Percentiles rank a stretch among this genome's conserved stretches.
Evolutionary conservation across 805 yeast species (phyloP).

Genomic region (Starmerella etchellsii): DNA sequence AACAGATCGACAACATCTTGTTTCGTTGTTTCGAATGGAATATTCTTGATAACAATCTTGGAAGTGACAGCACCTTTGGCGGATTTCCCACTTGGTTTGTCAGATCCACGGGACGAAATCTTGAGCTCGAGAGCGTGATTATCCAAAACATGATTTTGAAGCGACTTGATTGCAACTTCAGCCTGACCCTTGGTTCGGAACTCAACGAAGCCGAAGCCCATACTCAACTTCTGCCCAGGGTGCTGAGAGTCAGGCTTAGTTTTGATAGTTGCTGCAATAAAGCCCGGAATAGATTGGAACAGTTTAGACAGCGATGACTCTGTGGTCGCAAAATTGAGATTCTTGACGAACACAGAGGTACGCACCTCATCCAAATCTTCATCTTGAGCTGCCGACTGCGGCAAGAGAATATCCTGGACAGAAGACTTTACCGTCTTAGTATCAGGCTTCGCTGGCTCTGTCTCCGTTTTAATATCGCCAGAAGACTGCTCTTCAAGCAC

Average conservation of each 20-base stretch:
- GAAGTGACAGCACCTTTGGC: constrained; percentile 19
- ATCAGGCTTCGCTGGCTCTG: constrained; percentile 33
- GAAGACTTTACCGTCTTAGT: constrained; percentile 10
- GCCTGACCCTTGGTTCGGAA: constrained; percentile 72
- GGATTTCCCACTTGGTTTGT: constrained; percentile 22
- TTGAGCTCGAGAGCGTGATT: constrained; percentile 87
- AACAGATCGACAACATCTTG: constrained; percentile 86
- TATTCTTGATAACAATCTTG: constrained; percentile 86
- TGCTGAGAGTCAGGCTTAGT: constrained; percentile 78
- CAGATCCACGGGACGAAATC: constrained; percentile 58
- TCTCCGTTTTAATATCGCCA: constrained; percentile 1
- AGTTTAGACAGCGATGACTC: constrained; percentile 40
- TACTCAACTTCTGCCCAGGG: constrained; percentile 54
- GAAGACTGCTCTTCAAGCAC: constrained; percentile 38
- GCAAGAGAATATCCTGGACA: constrained; percentile 18
- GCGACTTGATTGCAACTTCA: constrained; percentile 50
- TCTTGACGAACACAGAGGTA: constrained; percentile 80
- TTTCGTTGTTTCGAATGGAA: constrained; percentile 92
- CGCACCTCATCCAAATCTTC: constrained; percentile 35
- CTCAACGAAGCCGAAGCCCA: constrained; percentile 98
- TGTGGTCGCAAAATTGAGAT: constrained; percentile 75
- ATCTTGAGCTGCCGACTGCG: constrained; percentile 27
- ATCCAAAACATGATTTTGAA: constrained; percentile 69
- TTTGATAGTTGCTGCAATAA: constrained; percentile 67
- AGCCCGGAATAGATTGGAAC: constrained; percentile 67